phyloP scores from a whole-genome alignment of 805 yeast species.

The Peterozyma toletana region DNA sequence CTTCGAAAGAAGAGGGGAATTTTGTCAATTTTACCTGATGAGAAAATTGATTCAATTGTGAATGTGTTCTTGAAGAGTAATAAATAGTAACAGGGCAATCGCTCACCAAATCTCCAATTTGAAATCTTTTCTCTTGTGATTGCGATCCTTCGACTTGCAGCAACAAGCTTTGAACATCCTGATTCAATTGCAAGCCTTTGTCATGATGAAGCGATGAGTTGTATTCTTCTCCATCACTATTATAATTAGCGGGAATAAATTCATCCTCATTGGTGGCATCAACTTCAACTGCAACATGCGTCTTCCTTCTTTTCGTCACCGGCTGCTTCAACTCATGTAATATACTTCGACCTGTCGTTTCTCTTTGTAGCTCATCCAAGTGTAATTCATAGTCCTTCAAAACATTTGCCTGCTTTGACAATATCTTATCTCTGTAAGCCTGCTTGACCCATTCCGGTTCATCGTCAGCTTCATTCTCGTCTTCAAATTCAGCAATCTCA shows the following conservation, averaged over 20 bases:
- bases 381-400: slow-evolving; percentile 33
- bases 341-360: slow-evolving; percentile 14
- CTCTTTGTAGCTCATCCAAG: slow-evolving; percentile 25
- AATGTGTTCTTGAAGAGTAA: slow-evolving; percentile 85
- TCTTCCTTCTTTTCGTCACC: slow-evolving; percentile 19
- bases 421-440: slow-evolving; percentile 24
- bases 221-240: slow-evolving; percentile 20
- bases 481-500: slow-evolving; percentile 13
- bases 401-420: slow-evolving; percentile 18
- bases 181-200: slow-evolving; percentile 25
- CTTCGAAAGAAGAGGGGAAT: slow-evolving; percentile 54
- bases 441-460: slow-evolving; percentile 33
- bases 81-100: slow-evolving; percentile 41
- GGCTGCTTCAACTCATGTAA: slow-evolving; percentile 15
- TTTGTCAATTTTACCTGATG: slow-evolving; percentile 57
- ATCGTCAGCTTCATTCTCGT: slow-evolving; percentile 28
- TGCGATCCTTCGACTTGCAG: slow-evolving; percentile 27
- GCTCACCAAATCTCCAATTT: slow-evolving; percentile 12
- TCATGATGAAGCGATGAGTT: slow-evolving; percentile 9
- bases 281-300: slow-evolving; percentile 5
- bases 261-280: slow-evolving; percentile 12
- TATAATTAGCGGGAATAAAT: slow-evolving; percentile 30
- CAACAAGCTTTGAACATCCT: slow-evolving; percentile 43
- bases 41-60: slow-evolving; percentile 78
- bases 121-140: slow-evolving; percentile 14